Percentiles rank a stretch among this genome's conserved stretches.
Conservation (phyloP, 768 basidiomycete genomes). For the Amanita phalloides region DNA sequence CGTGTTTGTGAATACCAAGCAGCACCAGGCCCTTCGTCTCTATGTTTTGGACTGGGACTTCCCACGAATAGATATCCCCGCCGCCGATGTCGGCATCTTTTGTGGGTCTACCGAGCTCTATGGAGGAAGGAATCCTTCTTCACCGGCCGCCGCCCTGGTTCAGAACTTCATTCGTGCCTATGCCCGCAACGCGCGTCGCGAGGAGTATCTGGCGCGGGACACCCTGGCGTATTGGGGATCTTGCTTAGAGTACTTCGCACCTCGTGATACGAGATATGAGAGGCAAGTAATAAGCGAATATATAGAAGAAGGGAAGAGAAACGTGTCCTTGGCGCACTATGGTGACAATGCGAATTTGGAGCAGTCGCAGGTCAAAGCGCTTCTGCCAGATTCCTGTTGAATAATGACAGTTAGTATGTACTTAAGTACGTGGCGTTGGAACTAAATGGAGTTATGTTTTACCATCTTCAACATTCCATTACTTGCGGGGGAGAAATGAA, state of each 20-base stretch:
- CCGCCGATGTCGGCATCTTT: neutral
- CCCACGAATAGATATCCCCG: neutral
- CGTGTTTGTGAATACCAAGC: neutral
- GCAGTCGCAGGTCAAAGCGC: no score
- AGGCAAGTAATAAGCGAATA: neutral
- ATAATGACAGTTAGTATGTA: no score
- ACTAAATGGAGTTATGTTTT: no score
- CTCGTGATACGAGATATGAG: neutral
- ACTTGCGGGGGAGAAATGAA: no score
- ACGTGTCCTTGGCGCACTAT: no score
- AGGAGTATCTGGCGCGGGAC: neutral
- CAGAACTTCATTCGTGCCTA: neutral
- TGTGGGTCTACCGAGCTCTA: neutral
- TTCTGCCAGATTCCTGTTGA: no score
- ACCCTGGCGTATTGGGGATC: neutral
- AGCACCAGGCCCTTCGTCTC: neutral
- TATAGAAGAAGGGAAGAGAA: no score
- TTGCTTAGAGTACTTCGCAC: neutral
- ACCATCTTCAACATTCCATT: no score
- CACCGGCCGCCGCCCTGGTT: neutral
- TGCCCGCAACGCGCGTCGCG: neutral
- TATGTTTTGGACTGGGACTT: neutral
- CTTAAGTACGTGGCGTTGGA: no score
- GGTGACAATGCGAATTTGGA: no score
- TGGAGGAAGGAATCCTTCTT: neutral